Evolutionary conservation across 169 alveolate genomes (phyloP).

Genomic region (Plasmodium adleri): DNA sequence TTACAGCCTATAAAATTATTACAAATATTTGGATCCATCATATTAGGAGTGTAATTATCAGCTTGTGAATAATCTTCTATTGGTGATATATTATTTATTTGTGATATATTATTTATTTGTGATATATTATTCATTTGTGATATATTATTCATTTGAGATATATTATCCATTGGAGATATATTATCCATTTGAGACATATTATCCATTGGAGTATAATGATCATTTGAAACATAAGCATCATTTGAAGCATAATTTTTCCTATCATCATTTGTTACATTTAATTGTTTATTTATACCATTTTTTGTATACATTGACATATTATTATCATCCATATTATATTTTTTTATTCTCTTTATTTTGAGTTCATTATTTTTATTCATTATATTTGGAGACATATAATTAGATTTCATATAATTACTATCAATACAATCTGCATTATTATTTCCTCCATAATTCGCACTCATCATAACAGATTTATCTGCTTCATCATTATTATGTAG

Average conservation of each 20-base stretch:
- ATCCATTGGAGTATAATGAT: too few relatives aligned
- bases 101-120: not conserved
- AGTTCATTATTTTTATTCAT: not conserved
- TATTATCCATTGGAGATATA: too few relatives aligned
- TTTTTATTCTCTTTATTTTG: conserved; percentile 1
- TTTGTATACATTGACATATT: not conserved
- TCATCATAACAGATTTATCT: not conserved
- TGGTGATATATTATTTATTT: not conserved
- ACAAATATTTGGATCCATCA: not conserved
- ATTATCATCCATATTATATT: not conserved
- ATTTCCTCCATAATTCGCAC: not conserved
- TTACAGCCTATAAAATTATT: not conserved
- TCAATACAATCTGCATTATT: not conserved
- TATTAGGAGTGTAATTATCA: not conserved
- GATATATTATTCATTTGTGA: not conserved
- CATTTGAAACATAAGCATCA: not conserved
- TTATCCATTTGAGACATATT: too few relatives aligned
- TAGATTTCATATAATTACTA: not conserved
- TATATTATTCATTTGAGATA: not conserved
- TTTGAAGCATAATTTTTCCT: not conserved
- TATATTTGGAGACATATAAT: conserved; percentile 2
- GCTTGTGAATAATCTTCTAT: not conserved
- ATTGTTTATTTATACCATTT: not conserved
- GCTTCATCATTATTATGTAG: conserved; percentile 2
- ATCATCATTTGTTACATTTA: too few relatives aligned